Conservation (phyloP, 208 protist genomes). For the Naegleria gruberi region DNA sequence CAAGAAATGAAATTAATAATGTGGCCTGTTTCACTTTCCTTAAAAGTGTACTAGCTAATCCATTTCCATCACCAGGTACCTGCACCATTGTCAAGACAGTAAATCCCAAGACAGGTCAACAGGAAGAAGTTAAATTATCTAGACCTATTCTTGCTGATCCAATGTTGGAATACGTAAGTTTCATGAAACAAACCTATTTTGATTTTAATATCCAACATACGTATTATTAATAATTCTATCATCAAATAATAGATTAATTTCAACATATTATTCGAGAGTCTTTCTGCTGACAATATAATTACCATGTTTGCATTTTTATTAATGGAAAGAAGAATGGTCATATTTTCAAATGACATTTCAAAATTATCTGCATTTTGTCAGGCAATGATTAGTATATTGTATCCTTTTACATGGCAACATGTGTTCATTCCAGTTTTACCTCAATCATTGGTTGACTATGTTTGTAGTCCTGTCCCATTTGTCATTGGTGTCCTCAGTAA, state of each 20-base stretch:
- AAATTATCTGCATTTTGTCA: background rate
- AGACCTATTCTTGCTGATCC: background rate
- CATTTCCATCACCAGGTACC: constrained; percentile 4
- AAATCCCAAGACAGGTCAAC: background rate
- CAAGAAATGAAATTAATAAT: background rate
- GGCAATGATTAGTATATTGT: background rate
- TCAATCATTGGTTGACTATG: constrained; percentile 41
- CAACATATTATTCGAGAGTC: background rate
- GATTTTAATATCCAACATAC: no score
- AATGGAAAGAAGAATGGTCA: background rate
- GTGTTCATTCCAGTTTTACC: constrained; percentile 52
- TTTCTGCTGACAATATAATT: background rate
- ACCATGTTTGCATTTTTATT: background rate
- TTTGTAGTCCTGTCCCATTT: constrained; percentile 50
- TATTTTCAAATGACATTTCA: background rate
- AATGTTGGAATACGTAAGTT: constrained; percentile 15
- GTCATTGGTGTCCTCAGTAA: constrained; percentile 38
- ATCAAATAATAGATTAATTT: constrained; percentile 5
- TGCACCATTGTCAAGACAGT: background rate
- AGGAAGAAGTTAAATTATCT: background rate
- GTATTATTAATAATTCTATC: background rate
- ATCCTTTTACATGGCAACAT: constrained; percentile 52
- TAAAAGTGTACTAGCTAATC: constrained; percentile 18
- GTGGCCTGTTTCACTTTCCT: background rate
- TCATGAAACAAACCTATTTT: background rate